Base-by-base conservation (phyloP, 352 stramenopile genomes). In the Phytophthora colocasiae region DNA sequence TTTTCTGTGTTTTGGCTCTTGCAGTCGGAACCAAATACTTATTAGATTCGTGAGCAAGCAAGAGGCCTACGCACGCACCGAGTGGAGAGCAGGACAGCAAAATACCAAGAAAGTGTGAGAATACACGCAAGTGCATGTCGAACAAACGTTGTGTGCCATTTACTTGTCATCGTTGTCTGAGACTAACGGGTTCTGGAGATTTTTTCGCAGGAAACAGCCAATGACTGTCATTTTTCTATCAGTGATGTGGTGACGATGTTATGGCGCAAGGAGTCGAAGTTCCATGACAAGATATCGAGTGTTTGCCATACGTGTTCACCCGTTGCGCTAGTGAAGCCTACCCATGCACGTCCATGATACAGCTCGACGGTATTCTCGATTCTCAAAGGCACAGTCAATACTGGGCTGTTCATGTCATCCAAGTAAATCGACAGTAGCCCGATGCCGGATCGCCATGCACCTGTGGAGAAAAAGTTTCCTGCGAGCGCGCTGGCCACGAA, bases 241-340 rank as follows among this genome's bases (percentile, higher is more conserved):
- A 43, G 46, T 12, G 38, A 41, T 7, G 67, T 74, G 7, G 44
- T 55, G n/a, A 68, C 45, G 50, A 77, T 66, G 17, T 74, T 74
- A 14, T 50, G 52, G 1, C 88, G 76, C 8, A 92, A 73, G 22
- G 77, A 88, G 5, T 78, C 60, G 47, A 98, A 97, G 12, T 63
- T 61, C 89, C 90, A 98, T 9, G 79, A 85, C 14, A 97, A 58
- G 38, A 98, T 79, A 47, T 98, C 90, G 41, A 98, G 91, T 3
- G 81, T 81, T 76, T 98, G 93, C 78, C 85, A 98, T 26, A 88
- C 85, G 0, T 71, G 73, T 45, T 66, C 75, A 5, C 91, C 92
- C 1, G 95, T 98, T 27, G 91, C 80, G 2, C 89, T 90, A 1
- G 95, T 97, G 64, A 98, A 98, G n/a, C 95, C 95, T 0, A 98